Conservation (phyloP, 164 flowering plant species). For the Vitis riparia region DNA sequence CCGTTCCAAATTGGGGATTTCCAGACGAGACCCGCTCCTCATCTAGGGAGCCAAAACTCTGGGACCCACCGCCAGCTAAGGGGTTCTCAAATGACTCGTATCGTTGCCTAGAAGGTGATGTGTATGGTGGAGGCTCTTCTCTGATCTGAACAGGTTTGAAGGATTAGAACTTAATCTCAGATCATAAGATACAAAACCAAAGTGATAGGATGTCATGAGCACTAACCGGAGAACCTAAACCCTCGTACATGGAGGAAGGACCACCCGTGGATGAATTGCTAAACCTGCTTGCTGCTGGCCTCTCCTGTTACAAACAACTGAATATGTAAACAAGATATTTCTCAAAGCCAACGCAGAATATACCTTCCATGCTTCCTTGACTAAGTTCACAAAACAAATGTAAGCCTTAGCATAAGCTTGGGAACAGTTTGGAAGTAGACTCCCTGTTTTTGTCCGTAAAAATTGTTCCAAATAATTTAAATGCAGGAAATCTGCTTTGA, state of each 20-base stretch:
- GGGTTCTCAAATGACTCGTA: slow-evolving; percentile 91
- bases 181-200: slow-evolving; percentile 2
- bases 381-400: no score
- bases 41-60: slow-evolving; percentile 63
- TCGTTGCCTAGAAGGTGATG: slow-evolving; percentile 57
- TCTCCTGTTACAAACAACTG: slow-evolving; percentile 51
- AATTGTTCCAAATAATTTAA: no score
- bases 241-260: slow-evolving; percentile 49
- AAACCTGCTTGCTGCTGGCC: slow-evolving; percentile 53
- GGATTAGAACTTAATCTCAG: slow-evolving; percentile 1
- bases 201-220: neutral
- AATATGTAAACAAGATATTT: neutral
- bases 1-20: slow-evolving; percentile 66
- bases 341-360: neutral
- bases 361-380: no score
- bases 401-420: neutral
- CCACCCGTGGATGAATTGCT: slow-evolving; percentile 38
- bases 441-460: neutral
- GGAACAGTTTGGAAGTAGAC: neutral
- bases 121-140: slow-evolving; percentile 90
- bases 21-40: slow-evolving; percentile 61
- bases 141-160: slow-evolving; percentile 53
- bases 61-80: slow-evolving; percentile 60
- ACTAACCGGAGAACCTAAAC: slow-evolving; percentile 70
- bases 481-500: no score